phyloP scores from a whole-genome alignment of 495 filamentous ascomycete genomes.

The Podospora comata region DNA sequence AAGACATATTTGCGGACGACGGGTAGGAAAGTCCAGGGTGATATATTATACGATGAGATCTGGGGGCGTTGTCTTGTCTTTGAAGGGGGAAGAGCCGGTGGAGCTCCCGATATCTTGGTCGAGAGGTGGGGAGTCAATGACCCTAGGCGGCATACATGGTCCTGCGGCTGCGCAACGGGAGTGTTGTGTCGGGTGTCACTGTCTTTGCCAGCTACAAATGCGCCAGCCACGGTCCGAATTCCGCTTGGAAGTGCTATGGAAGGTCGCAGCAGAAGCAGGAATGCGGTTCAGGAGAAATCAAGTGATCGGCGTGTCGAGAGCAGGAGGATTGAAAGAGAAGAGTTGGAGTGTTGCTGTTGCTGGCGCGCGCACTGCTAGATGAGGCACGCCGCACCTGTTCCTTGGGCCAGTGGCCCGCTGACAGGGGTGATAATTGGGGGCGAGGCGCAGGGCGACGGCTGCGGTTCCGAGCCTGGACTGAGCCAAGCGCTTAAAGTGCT shows the following conservation, averaged over 20 bases:
- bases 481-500: conserved; percentile 21
- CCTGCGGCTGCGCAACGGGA: conserved; percentile 22
- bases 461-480: conserved; percentile 23
- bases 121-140: conserved; percentile 7
- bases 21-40: conserved; percentile 15
- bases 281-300: conserved; percentile 13
- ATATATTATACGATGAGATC: conserved; percentile 17
- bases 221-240: background rate
- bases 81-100: conserved; percentile 16
- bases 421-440: conserved; percentile 22
- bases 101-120: conserved; percentile 17
- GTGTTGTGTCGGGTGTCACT: conserved; percentile 7
- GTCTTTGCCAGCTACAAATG: background rate
- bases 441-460: conserved; percentile 30
- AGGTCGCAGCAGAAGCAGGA: conserved; percentile 19
- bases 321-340: conserved; percentile 11
- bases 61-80: conserved; percentile 2
- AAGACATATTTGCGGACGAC: conserved; percentile 33
- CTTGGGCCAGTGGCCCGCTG: conserved; percentile 9
- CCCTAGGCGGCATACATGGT: conserved; percentile 29
- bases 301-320: conserved; percentile 6
- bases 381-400: conserved; percentile 13
- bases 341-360: conserved; percentile 9
- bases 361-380: conserved; percentile 15
- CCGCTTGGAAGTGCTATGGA: background rate